Conservation (phyloP, 306 rosid species). For the Corylus americana region DNA sequence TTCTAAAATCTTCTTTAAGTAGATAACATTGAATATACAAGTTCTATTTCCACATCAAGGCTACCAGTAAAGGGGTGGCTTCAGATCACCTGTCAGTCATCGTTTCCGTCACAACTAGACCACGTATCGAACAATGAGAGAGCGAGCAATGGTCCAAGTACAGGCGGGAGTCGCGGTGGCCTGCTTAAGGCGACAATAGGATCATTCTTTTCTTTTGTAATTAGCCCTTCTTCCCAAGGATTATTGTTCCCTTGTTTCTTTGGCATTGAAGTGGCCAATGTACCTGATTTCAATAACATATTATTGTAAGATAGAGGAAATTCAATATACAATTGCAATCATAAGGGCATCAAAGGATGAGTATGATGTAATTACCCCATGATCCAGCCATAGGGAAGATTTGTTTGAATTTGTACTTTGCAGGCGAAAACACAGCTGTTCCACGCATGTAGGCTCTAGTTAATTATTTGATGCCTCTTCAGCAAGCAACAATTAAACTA, state of each 20-base stretch:
- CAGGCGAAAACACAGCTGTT: conserved; percentile 26
- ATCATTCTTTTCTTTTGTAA: conserved; percentile 45
- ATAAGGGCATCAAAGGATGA: conserved; percentile 14
- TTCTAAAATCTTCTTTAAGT: conserved; percentile 41
- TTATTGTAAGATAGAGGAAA: background rate
- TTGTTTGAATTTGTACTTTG: conserved; percentile 44
- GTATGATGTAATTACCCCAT: conserved; percentile 38
- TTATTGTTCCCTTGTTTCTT: conserved; percentile 44
- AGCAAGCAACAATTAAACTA: conserved; percentile 6
- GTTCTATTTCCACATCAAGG: background rate
- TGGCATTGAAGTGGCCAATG: conserved; percentile 35
- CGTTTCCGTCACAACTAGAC: conserved; percentile 39
- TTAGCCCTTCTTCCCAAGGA: conserved; percentile 32
- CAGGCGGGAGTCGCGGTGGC: conserved; percentile 76
- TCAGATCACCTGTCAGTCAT: conserved; percentile 43
- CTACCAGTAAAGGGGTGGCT: conserved; percentile 3
- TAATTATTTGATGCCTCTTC: background rate
- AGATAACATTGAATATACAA: conserved; percentile 7
- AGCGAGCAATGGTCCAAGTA: conserved; percentile 58
- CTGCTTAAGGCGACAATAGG: conserved; percentile 55
- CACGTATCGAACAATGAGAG: conserved; percentile 51
- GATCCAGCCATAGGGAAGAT: conserved; percentile 39
- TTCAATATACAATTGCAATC: background rate
- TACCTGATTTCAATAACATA: conserved; percentile 38
- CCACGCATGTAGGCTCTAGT: conserved; percentile 39